Percentiles rank a stretch among this genome's conserved stretches.
Conservation (phyloP, 2,329 filamentous ascomycete genomes). For the Neoarthrinium moseri region DNA sequence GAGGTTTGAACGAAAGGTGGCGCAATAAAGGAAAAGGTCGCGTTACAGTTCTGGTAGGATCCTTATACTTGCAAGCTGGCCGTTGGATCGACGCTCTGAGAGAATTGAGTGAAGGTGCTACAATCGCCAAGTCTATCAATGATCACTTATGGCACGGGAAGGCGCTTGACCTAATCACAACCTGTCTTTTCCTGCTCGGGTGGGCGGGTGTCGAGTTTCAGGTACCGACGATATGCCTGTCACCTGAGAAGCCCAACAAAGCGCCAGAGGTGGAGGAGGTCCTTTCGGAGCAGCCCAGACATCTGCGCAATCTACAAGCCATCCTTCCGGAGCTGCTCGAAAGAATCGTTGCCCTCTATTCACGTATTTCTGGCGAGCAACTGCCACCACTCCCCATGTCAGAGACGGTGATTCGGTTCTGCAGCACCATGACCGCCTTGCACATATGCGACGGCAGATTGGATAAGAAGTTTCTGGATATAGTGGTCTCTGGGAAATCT, state of each 20-base stretch:
- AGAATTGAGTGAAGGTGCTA: constrained; percentile 78
- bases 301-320: constrained; percentile 52
- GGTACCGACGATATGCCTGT: constrained; percentile 59
- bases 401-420: constrained; percentile 72
- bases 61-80: constrained; percentile 83
- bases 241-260: constrained; percentile 43
- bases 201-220: constrained; percentile 85
- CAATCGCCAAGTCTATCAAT: constrained; percentile 72
- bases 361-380: constrained; percentile 67
- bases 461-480: constrained; percentile 57
- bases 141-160: constrained; percentile 99
- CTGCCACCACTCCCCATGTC: constrained; percentile 70
- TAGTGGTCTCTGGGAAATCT: constrained; percentile 63
- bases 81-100: constrained; percentile 86
- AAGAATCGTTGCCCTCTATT: constrained; percentile 72
- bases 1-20: constrained; percentile 72
- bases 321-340: constrained; percentile 73
- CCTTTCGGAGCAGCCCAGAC: constrained; percentile 48
- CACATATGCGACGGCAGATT: constrained; percentile 65
- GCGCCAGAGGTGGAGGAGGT: constrained; percentile 33
- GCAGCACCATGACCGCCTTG: constrained; percentile 66
- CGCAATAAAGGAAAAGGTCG: constrained; percentile 80
- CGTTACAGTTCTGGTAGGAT: constrained; percentile 76
- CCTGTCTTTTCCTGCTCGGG: constrained; percentile 79
- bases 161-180: constrained; percentile 81